phyloP scores from a whole-genome alignment of 257 asterid genomes.

The Salvia hispanica region DNA sequence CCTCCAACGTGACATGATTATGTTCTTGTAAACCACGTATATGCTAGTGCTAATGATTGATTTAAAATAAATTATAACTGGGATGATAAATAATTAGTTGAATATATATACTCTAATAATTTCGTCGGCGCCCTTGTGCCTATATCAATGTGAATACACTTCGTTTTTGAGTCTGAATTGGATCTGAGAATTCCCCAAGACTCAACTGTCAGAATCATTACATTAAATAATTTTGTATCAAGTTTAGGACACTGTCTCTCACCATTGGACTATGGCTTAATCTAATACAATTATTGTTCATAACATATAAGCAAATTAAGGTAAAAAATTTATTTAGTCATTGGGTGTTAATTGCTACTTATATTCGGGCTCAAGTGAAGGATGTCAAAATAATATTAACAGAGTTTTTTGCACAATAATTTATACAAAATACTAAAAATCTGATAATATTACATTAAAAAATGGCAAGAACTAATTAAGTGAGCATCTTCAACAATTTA shows the following conservation, averaged over 20 bases:
- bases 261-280: conserved; percentile 1
- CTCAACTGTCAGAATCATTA: conserved; percentile 39
- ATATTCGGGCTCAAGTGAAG: neutral
- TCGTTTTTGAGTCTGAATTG: conserved; percentile 26
- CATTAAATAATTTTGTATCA: neutral
- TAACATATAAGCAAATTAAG: conserved; percentile 23
- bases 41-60: conserved; percentile 33
- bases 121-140: conserved; percentile 29
- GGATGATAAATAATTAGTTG: neutral
- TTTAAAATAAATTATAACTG: neutral
- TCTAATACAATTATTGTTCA: conserved; percentile 18
- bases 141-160: conserved; percentile 32
- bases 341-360: neutral
- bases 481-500: too few relatives aligned
- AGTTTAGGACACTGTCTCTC: neutral
- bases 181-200: conserved; percentile 16
- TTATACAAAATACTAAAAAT: too few relatives aligned
- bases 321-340: neutral
- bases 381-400: too few relatives aligned
- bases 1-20: neutral
- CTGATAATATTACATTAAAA: too few relatives aligned
- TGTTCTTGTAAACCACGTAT: conserved; percentile 21
- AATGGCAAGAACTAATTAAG: too few relatives aligned
- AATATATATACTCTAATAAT: conserved; percentile 13
- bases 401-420: too few relatives aligned